phyloP scores from a whole-genome alignment of 2,329 filamentous ascomycete genomes.

The Scedosporium dehoogii region DNA sequence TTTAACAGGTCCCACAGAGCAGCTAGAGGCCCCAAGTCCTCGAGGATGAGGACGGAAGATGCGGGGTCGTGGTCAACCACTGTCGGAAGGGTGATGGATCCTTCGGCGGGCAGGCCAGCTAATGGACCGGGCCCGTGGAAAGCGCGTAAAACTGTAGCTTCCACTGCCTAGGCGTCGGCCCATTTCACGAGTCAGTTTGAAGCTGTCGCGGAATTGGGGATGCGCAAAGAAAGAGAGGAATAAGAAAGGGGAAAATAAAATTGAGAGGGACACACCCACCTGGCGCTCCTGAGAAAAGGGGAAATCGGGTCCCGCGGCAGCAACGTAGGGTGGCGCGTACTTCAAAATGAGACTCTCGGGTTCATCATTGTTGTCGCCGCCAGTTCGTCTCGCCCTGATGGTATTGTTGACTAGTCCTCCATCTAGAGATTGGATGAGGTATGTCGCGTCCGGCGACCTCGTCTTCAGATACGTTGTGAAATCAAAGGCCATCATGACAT shows the following conservation, averaged over 20 bases:
- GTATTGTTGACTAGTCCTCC: background rate
- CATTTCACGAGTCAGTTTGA: too few species aligned
- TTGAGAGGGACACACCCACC: slow-evolving; percentile 6
- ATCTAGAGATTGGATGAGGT: background rate
- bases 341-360: slow-evolving; percentile 12
- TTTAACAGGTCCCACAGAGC: slow-evolving; percentile 11
- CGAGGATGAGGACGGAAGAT: slow-evolving; percentile 4
- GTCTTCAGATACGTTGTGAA: background rate
- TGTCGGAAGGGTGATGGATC: background rate
- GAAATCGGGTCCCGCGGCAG: slow-evolving; percentile 9
- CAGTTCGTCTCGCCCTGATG: background rate
- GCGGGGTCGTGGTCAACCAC: background rate
- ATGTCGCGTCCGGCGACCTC: background rate
- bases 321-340: slow-evolving; percentile 12
- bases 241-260: background rate
- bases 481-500: background rate
- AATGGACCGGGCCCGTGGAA: background rate
- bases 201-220: too few species aligned
- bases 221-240: too few species aligned
- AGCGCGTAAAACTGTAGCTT: background rate
- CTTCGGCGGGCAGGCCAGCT: background rate
- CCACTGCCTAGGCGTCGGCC: background rate
- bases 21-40: slow-evolving; percentile 8
- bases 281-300: slow-evolving; percentile 11
- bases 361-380: background rate